These are phyloP conservation scores for Monosporascus cannonballus DNA, from an alignment of 2,329 filamentous ascomycete species.

Conservation along the genomic window DNA sequence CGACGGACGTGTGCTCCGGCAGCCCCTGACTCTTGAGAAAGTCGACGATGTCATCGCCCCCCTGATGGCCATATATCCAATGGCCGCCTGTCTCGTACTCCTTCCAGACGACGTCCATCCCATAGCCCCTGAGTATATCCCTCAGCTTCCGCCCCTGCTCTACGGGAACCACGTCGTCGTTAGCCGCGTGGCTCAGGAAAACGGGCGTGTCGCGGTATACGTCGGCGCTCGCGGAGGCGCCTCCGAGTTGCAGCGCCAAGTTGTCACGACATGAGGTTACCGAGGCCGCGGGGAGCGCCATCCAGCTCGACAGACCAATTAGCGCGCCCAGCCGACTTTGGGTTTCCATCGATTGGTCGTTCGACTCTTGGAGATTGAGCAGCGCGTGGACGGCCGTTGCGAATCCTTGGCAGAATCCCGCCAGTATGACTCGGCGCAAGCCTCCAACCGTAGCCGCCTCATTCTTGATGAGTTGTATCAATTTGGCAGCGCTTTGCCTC, in stretches of 20 bases:
- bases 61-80: slow-evolving; percentile 35
- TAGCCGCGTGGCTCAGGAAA: slow-evolving; percentile 37
- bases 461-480: slow-evolving; percentile 25
- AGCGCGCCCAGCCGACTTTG: slow-evolving; percentile 10
- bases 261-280: slow-evolving; percentile 16
- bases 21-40: slow-evolving; percentile 23
- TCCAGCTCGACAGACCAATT: slow-evolving; percentile 16
- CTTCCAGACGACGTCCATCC: slow-evolving; percentile 32
- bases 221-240: slow-evolving; percentile 12
- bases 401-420: slow-evolving; percentile 40
- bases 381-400: slow-evolving; percentile 27
- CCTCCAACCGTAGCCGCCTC: slow-evolving; percentile 32
- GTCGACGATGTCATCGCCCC: slow-evolving; percentile 33
- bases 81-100: slow-evolving; percentile 37
- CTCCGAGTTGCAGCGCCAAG: slow-evolving; percentile 16
- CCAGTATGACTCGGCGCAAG: slow-evolving; percentile 33
- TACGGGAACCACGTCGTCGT: slow-evolving; percentile 35
- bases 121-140: slow-evolving; percentile 29
- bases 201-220: slow-evolving; percentile 35
- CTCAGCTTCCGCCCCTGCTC: slow-evolving; percentile 29
- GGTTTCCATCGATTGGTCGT: not conserved
- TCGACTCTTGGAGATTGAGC: slow-evolving; percentile 11
- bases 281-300: slow-evolving; percentile 9
- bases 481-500: slow-evolving; percentile 25
- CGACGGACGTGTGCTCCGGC: not conserved